Percentiles rank a stretch among this genome's conserved stretches.
Conservation (phyloP, 2,329 filamentous ascomycete species). For the Grosmannia huntii region DNA sequence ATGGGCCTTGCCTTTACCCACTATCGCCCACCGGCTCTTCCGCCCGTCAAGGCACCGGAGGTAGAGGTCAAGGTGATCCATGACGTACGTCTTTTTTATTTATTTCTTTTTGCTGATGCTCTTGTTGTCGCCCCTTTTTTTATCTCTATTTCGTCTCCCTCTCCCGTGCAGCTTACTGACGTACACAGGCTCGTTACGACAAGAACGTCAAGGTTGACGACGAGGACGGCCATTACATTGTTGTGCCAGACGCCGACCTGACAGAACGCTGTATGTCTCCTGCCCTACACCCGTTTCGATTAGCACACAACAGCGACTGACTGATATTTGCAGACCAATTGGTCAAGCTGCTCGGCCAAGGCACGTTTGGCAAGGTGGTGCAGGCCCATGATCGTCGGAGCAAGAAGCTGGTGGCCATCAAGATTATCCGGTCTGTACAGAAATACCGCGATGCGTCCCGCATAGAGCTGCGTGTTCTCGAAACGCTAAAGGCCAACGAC, state of each 20-base stretch:
- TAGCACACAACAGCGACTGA: background rate
- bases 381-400: conserved; percentile 72
- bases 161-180: background rate
- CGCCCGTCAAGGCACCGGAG: conserved; percentile 79
- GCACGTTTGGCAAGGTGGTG: conserved; percentile 96
- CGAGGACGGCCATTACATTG: conserved; percentile 93
- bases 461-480: conserved; percentile 86
- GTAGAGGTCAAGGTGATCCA: conserved; percentile 50
- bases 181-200: conserved; percentile 17
- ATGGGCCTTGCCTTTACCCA: conserved; percentile 59
- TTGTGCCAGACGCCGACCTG: conserved; percentile 72
- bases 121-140: background rate
- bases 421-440: conserved; percentile 95
- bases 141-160: conserved; percentile 4
- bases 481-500: conserved; percentile 86
- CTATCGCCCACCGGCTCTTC: conserved; percentile 78
- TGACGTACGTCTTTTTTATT: conserved; percentile 36
- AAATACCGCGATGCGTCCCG: conserved; percentile 95
- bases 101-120: background rate
- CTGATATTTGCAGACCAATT: conserved; percentile 56
- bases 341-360: conserved; percentile 79
- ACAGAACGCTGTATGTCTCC: conserved; percentile 72
- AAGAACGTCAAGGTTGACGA: conserved; percentile 74
- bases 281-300: conserved; percentile 14
- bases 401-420: conserved; percentile 76